A percentile compares a stretch with the other conserved stretches of the same genome.
phyloP scores from a whole-genome alignment of 352 stramenopile species.

The Phytopythium cucurbitacearum region DNA sequence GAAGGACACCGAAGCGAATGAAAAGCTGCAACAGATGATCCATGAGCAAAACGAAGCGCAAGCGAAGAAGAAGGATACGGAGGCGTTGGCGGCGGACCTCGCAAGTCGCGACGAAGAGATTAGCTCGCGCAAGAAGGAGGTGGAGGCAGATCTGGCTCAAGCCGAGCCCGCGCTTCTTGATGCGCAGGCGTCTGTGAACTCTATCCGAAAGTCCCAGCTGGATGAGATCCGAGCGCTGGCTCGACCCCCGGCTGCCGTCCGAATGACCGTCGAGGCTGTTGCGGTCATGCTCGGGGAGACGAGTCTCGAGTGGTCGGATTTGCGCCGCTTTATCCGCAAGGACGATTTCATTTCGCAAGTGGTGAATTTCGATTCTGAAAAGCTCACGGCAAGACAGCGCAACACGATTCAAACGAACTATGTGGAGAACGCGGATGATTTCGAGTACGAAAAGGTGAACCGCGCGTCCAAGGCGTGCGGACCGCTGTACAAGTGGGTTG shows the following conservation, averaged over 20 bases:
- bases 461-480: slow-evolving; percentile 96
- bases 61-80: slow-evolving; percentile 94
- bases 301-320: slow-evolving; percentile 95
- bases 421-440: slow-evolving; percentile 88
- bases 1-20: slow-evolving; percentile 96
- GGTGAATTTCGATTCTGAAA: slow-evolving; percentile 98
- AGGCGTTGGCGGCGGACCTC: slow-evolving; percentile 94
- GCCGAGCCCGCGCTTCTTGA: slow-evolving; percentile 97
- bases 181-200: slow-evolving; percentile 95
- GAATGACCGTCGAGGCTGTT: slow-evolving; percentile 96
- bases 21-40: slow-evolving; percentile 99
- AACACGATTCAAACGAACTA: slow-evolving; percentile 96
- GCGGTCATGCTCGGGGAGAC: slow-evolving; percentile 98
- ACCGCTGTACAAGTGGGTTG: slow-evolving; percentile 98
- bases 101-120: slow-evolving; percentile 95
- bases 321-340: slow-evolving; percentile 96
- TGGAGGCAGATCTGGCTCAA: slow-evolving; percentile 95
- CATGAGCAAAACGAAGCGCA: slow-evolving; percentile 98
- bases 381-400: slow-evolving; percentile 92
- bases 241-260: slow-evolving; percentile 94
- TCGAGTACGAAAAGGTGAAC: slow-evolving; percentile 91
- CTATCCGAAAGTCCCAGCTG: slow-evolving; percentile 98
- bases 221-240: slow-evolving; percentile 98
- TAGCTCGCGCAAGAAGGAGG: slow-evolving; percentile 90
- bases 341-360: slow-evolving; percentile 99